phyloP scores from a whole-genome alignment of 352 stramenopile genomes.

The Phytophthora gonapodyides region DNA sequence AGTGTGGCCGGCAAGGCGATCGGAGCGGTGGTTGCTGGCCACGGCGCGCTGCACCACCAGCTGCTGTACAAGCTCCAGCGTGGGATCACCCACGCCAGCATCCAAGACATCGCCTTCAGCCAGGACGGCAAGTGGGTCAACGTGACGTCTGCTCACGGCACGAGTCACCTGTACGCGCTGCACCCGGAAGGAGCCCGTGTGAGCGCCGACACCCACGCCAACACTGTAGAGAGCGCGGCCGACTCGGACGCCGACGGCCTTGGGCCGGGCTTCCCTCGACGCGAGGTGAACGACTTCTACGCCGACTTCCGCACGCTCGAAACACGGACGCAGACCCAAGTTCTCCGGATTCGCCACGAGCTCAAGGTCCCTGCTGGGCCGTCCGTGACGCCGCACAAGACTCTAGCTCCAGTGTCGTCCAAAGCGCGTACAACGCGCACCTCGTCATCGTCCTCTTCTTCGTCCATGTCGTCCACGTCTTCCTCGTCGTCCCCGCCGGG shows the following conservation, averaged over 20 bases:
- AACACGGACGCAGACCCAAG: conserved; percentile 65
- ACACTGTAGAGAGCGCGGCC: conserved; percentile 34
- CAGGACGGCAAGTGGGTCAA: conserved; percentile 87
- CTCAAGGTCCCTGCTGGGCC: conserved; percentile 33
- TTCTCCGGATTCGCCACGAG: conserved; percentile 77
- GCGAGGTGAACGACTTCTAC: conserved; percentile 77
- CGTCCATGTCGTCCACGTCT: conserved; percentile 43
- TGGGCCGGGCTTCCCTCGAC: conserved; percentile 28
- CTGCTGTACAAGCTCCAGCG: conserved; percentile 89
- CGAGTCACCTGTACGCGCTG: conserved; percentile 84
- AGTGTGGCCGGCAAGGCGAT: conserved; percentile 34
- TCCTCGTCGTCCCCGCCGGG: conserved; percentile 40
- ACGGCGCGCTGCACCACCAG: conserved; percentile 40
- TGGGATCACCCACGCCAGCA: conserved; percentile 85
- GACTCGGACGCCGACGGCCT: conserved; percentile 23
- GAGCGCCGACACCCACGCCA: conserved; percentile 73
- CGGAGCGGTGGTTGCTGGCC: conserved; percentile 14
- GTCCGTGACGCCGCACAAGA: conserved; percentile 25
- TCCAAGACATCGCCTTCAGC: conserved; percentile 83
- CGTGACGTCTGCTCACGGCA: conserved; percentile 84
- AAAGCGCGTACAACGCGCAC: conserved; percentile 39
- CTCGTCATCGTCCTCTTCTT: conserved; percentile 42
- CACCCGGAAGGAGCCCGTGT: conserved; percentile 73
- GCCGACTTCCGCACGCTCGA: conserved; percentile 66
- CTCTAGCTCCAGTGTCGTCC: conserved; percentile 15